phyloP scores from a whole-genome alignment of 139 green algal species.

The Auxenochlorella protothecoides region DNA sequence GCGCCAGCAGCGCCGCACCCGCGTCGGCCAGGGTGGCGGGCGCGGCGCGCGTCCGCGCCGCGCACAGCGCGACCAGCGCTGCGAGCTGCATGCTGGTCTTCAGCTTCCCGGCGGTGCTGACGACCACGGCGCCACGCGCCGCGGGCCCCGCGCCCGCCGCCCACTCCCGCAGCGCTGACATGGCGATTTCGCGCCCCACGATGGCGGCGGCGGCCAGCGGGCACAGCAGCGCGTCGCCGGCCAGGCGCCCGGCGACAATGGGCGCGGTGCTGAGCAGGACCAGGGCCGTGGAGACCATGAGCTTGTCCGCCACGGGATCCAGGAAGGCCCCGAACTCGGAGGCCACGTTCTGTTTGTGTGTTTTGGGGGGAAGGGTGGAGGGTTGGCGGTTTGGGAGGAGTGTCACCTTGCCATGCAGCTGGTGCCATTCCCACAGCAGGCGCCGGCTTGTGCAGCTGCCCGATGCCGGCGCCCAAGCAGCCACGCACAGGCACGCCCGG shows the following conservation, averaged over 20 bases:
- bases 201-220: conserved; percentile 40
- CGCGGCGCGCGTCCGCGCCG: conserved; percentile 6
- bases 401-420: neutral
- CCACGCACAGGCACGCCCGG: neutral
- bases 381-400: neutral
- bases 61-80: conserved; percentile 43
- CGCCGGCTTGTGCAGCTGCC: neutral
- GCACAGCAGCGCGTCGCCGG: no score
- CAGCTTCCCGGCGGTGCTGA: conserved; percentile 72
- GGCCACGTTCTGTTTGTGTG: conserved; percentile 36
- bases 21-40: conserved; percentile 10
- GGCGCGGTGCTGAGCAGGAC: conserved; percentile 65
- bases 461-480: neutral
- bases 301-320: conserved; percentile 92
- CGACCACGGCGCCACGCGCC: conserved; percentile 64
- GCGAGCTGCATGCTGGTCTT: conserved; percentile 81
- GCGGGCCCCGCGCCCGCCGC: conserved; percentile 58
- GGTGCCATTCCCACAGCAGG: neutral
- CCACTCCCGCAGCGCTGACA: conserved; percentile 86
- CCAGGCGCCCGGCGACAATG: conserved; percentile 5
- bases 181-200: conserved; percentile 84
- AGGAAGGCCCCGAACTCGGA: conserved; percentile 88
- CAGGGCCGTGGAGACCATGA: conserved; percentile 75
- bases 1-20: conserved; percentile 47
- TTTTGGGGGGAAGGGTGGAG: neutral